phyloP scores from a whole-genome alignment of 1,284 basidiomycete genomes.

The Malassezia dermatis region DNA sequence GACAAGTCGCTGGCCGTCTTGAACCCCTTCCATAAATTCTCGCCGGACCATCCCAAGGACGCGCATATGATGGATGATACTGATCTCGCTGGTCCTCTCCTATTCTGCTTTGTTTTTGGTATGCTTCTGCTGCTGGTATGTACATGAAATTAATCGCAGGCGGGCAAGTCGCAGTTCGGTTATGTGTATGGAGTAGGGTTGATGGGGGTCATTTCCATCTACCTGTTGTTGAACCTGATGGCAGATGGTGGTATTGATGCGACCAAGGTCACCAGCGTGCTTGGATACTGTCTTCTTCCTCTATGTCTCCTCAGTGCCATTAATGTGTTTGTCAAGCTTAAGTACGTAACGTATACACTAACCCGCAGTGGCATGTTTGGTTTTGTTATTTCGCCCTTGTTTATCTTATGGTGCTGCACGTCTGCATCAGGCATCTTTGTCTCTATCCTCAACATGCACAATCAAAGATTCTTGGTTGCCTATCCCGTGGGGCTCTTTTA shows the following conservation, averaged over 20 bases:
- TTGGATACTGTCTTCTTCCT: constrained; percentile 92
- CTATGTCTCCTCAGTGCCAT: constrained; percentile 91
- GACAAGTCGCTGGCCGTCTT: constrained; percentile 89
- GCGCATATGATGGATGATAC: constrained; percentile 98
- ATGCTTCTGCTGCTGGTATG: constrained; percentile 34
- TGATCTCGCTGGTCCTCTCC: constrained; percentile 87
- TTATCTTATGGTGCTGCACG: constrained; percentile 45
- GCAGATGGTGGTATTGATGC: constrained; percentile 89
- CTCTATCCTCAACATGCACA: constrained; percentile 39
- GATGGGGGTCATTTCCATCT: constrained; percentile 85
- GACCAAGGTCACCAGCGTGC: constrained; percentile 85
- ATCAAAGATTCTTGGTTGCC: constrained; percentile 44
- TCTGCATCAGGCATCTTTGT: constrained; percentile 47
- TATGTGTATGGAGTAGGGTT: constrained; percentile 98
- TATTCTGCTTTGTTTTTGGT: constrained; percentile 72
- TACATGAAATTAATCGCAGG: constrained; percentile 53
- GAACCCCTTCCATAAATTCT: constrained; percentile 72
- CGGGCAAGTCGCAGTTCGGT: constrained; percentile 95
- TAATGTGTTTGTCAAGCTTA: constrained; percentile 74
- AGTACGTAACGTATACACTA: constrained; percentile 57
- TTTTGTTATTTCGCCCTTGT: constrained; percentile 39
- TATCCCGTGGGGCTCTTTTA: constrained; percentile 46
- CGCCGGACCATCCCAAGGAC: constrained; percentile 52
- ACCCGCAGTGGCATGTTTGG: constrained; percentile 26
- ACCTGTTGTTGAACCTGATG: constrained; percentile 94